phyloP scores from a whole-genome alignment of 2,329 filamentous ascomycete species.

The Stagonosporopsis cucurbitacearum region DNA sequence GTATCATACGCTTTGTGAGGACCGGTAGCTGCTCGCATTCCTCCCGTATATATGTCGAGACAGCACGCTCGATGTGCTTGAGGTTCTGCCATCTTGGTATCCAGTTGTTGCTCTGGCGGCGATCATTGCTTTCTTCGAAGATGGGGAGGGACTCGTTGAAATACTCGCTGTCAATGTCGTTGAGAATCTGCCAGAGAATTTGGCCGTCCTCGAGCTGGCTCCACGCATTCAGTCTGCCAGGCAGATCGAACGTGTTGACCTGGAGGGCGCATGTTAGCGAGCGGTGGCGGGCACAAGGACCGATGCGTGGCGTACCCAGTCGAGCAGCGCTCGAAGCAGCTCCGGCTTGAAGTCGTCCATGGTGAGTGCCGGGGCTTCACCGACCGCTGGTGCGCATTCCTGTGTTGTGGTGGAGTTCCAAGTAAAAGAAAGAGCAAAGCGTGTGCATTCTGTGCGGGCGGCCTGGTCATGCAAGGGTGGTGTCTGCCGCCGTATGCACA shows the following conservation, averaged over 20 bases:
- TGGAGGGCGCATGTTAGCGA: constrained; percentile 20
- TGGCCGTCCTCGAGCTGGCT: constrained; percentile 56
- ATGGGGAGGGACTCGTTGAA: constrained; percentile 57
- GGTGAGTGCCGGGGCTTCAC: constrained; percentile 25
- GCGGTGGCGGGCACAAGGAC: not conserved
- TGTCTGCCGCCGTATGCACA: constrained; percentile 13
- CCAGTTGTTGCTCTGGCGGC: constrained; percentile 55
- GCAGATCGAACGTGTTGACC: constrained; percentile 55
- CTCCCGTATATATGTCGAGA: constrained; percentile 58
- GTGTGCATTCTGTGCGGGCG: constrained; percentile 42
- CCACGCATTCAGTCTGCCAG: constrained; percentile 47
- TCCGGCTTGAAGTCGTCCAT: constrained; percentile 52
- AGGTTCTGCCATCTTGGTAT: constrained; percentile 61
- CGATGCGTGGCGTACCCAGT: constrained; percentile 41
- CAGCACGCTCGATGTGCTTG: constrained; percentile 57
- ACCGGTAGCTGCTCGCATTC: constrained; percentile 51
- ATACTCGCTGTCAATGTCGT: constrained; percentile 56
- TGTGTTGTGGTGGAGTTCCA: constrained; percentile 23
- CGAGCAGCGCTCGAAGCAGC: constrained; percentile 48
- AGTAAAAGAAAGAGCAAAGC: constrained; percentile 20
- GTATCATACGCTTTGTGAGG: constrained; percentile 49
- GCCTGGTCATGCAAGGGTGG: constrained; percentile 21
- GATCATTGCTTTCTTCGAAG: constrained; percentile 49
- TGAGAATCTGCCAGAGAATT: constrained; percentile 56
- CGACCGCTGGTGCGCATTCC: constrained; percentile 22